Base-by-base conservation (phyloP, 2,329 filamentous ascomycete species). In the Esteya vermicola region DNA sequence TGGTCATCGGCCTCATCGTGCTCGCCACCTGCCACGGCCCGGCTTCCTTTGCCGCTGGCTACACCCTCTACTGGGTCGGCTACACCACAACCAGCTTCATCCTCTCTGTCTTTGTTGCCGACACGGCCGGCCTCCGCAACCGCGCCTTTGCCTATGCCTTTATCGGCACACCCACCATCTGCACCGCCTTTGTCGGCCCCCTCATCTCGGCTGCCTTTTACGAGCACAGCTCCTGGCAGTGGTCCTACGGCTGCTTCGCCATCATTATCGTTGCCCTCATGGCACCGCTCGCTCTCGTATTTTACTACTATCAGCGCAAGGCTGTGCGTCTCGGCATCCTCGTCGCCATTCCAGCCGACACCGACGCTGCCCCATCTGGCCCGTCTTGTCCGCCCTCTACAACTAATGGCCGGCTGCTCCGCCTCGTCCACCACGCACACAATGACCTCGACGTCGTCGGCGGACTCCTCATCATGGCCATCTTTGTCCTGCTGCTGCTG, bases 391-490 rank as follows among this genome's bases (percentile, higher is more conserved):
- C n/a, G n/a, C n/a, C n/a, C n/a, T n/a, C n/a, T n/a, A n/a, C n/a
- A n/a, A n/a, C n/a, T n/a, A n/a, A n/a, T n/a, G n/a, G n/a, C n/a
- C n/a, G n/a, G n/a, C n/a, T n/a, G n/a, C n/a, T n/a, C n/a, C n/a
- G n/a, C n/a, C n/a, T 75, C 25, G 51, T 57, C 33, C 57, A 71
- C 50, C 78, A 79, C 53, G 51, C 64, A 13, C 58, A 70, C 33
- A n/a, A n/a, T n/a, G 70, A 81, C 46, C 77, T 82, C 44, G 79
- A 84, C 50, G 60, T 72, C 2, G 42, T 74, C 16, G 78, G 79
- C 13, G 61, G 80, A 19, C 41, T 81, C 16, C 59, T 82, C 3
- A 62, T 81, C 43, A 65, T 68, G 7, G 61, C 57, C 2, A 78
- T 75, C 2, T 67, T 81, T 46, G 63, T 69, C 0, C 57, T 82